Evolutionary conservation across 495 filamentous ascomycete species (phyloP), one percentile per base, ranked within the genome.

Genomic region (Penicillium subrubescens): DNA sequence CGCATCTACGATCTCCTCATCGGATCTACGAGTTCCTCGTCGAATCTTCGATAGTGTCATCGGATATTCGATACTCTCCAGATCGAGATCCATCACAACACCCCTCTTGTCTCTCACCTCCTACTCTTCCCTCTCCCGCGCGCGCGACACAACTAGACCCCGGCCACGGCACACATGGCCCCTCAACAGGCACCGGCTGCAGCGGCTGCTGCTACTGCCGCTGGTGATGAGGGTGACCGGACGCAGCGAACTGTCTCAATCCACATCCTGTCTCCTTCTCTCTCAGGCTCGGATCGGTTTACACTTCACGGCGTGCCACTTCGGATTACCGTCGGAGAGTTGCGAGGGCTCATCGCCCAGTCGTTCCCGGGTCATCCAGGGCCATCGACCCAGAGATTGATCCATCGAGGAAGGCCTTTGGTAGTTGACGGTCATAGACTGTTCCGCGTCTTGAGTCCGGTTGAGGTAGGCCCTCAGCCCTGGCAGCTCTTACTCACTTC

Each of bases 251-350:
- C 29, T 65, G 71, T 91, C 65, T 85, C 82, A 33, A 75, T 93
- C 33, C 81, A 89, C 66, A 78, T 92, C 48, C 67, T 92, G 11
- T 91, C 88, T 65, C 89, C 89, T 3, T 88, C 87, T 1, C 69
- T 81, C 34, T 84, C 85, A 27, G 79, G 88, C 51, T 79, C 81
- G 4, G 79, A 79, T 31, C 83, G 81, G 7, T 73, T 90, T 41
- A 80, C 80, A 19, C 82, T 92, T 57, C 69, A 80, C 2, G 73
- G 80, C 21, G 60, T 91, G 17, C 75, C 86, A 3, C 74, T 81
- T 5, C 74, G 83, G 1, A 84, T 83, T 0, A 91, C 88, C 2
- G 69, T 92, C 35, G 82, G 77, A 17, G 75, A 87, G 64, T 71
- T 93, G 21, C 90, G 88, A 69, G 76, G 77, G 6, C 86, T 77